phyloP scores from a whole-genome alignment of 495 filamentous ascomycete genomes.

The Hypomontagnella submonticulosa region DNA sequence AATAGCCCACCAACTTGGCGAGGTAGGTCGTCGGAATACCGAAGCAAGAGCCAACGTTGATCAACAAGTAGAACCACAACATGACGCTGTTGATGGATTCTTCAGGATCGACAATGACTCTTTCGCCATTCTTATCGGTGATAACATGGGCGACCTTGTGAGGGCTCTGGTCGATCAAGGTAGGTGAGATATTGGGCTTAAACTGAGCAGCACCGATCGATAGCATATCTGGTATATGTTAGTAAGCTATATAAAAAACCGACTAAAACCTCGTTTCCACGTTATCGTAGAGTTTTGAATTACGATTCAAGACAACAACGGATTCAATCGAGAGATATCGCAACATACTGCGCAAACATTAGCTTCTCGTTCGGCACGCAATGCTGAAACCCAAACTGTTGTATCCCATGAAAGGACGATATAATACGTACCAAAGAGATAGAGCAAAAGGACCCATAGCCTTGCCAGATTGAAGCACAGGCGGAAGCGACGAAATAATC shows the following conservation, averaged over 20 bases:
- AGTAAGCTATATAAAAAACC: slow-evolving; percentile 48
- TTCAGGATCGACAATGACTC: slow-evolving; percentile 78
- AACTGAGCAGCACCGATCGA: slow-evolving; percentile 67
- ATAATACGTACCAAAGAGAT: slow-evolving; percentile 52
- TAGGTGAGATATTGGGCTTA: slow-evolving; percentile 73
- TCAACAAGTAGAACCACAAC: slow-evolving; percentile 74
- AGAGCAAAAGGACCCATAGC: slow-evolving; percentile 67
- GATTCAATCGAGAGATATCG: slow-evolving; percentile 6
- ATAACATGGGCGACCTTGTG: slow-evolving; percentile 66
- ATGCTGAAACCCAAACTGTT: too few species aligned
- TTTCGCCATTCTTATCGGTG: slow-evolving; percentile 74
- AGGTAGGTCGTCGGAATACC: slow-evolving; percentile 60
- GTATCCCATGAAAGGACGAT: neutral
- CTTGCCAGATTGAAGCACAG: slow-evolving; percentile 64
- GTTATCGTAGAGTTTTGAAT: slow-evolving; percentile 29
- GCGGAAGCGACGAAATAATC: slow-evolving; percentile 68
- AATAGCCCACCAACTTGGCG: slow-evolving; percentile 69
- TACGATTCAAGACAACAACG: slow-evolving; percentile 43
- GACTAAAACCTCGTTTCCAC: neutral
- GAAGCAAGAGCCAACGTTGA: slow-evolving; percentile 78
- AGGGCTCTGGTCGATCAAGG: slow-evolving; percentile 79
- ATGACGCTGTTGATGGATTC: slow-evolving; percentile 77
- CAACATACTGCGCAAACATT: slow-evolving; percentile 32
- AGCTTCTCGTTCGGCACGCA: slow-evolving; percentile 13
- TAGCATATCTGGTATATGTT: slow-evolving; percentile 59